Evolutionary conservation across 768 basidiomycete species (phyloP), one percentile per base, ranked within the genome.

Genomic region (Kwoniella heveanensis): DNA sequence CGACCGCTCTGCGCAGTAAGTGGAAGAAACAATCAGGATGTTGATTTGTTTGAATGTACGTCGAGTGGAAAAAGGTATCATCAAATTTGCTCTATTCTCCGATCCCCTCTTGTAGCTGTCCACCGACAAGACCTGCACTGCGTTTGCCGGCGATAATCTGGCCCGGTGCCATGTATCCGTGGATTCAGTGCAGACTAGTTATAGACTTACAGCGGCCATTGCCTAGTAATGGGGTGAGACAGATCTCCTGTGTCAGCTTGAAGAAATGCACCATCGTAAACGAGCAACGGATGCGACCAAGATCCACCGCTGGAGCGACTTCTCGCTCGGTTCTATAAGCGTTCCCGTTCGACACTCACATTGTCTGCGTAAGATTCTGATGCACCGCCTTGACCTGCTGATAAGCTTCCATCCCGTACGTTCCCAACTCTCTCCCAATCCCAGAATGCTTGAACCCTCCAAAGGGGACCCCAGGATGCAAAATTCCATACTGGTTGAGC

Each of bases 371-470:
- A 29, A 88, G 73, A 77, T 88, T 88, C 65, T 88, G 82, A 57
- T 88, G 87, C 1, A 89, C 86, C 27, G 85, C 85, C 77, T 88
- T 89, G 76, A 88, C 84, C 67, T 86, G 83, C 1, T 86, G 87
- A 76, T 88, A 88, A 27, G 49, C 61, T 26, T 82, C 77, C 48
- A 88, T 73, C 7, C 88, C 90, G 77, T 90, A 88, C 62, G 89
- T 86, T 29, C 89, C 90, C 46, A 88, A 75, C 77, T 91, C 90
- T 24, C 89, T 83, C 12, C 90, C 90, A 12, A 90, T 87, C 53
- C 90, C 90, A 29, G 85, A 86, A 69, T 88, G 85, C 83, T 91
- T 92, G 83, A 83, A 91, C 8, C 91, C 91, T 58, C 91, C 91
- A 71, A 92, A 91, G 0, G 91, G 89, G 21, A 90, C 89, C 61